phyloP scores from a whole-genome alignment of 192 early-diverging fungal genomes.

The Dispira simplex region DNA sequence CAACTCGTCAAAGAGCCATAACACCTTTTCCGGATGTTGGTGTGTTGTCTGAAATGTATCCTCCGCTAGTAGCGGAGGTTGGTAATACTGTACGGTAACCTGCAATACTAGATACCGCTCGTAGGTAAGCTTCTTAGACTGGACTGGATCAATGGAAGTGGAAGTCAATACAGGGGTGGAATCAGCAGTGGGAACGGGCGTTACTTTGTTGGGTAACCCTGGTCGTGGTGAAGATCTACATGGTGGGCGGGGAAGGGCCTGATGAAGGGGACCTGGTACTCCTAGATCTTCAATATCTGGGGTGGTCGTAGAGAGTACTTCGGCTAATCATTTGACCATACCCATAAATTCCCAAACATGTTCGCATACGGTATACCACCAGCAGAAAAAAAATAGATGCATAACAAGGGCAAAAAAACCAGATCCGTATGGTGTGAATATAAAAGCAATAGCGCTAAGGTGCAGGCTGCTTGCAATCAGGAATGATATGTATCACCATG shows the following conservation, averaged over 20 bases:
- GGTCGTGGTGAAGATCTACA: not conserved
- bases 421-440: too few relatives aligned
- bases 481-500: too few relatives aligned
- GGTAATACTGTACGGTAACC: constrained; percentile 14
- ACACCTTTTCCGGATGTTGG: constrained; percentile 13
- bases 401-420: too few relatives aligned
- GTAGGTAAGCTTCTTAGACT: constrained; percentile 3
- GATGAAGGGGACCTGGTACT: constrained; percentile 3
- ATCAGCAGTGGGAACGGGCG: not conserved
- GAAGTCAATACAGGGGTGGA: not conserved
- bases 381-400: too few relatives aligned
- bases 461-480: too few relatives aligned
- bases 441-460: too few relatives aligned
- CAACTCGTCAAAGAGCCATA: constrained; percentile 20
- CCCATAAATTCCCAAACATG: too few relatives aligned
- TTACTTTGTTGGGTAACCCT: not conserved
- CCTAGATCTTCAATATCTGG: not conserved
- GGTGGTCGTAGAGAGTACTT: not conserved
- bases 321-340: too few relatives aligned
- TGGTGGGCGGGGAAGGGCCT: not conserved
- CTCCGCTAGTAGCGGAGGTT: not conserved
- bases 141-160: not conserved
- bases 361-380: too few relatives aligned
- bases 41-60: not conserved
- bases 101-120: constrained; percentile 24